Conservation (phyloP, 73 alveolate species). For the Symbiodinium pilosum region DNA sequence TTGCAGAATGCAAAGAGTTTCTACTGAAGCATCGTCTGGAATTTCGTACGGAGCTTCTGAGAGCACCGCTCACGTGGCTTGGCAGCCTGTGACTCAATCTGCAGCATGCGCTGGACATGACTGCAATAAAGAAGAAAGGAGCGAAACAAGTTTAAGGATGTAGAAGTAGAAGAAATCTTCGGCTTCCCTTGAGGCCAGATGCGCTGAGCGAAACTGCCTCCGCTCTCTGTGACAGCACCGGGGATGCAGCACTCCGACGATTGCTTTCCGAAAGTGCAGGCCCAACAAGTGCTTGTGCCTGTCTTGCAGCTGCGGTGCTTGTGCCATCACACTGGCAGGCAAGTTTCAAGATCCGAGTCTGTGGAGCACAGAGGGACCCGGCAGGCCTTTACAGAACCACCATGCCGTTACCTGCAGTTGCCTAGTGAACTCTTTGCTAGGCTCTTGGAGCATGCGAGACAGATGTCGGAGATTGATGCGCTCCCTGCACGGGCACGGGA, state of each 20-base stretch:
- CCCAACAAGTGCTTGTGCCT: neutral
- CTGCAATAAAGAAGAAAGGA: neutral
- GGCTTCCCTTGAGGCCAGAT: slow-evolving; percentile 41
- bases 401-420: neutral
- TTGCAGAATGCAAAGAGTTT: slow-evolving; percentile 35
- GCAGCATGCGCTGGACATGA: neutral
- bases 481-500: slow-evolving; percentile 76
- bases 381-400: neutral
- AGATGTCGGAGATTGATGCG: slow-evolving; percentile 74
- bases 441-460: slow-evolving; percentile 57
- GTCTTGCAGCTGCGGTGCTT: neutral
- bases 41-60: slow-evolving; percentile 59
- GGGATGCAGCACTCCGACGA: neutral
- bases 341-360: slow-evolving; percentile 24
- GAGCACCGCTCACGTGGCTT: slow-evolving; percentile 60
- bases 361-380: slow-evolving; percentile 82
- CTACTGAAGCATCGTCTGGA: neutral
- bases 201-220: slow-evolving; percentile 35
- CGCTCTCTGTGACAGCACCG: neutral
- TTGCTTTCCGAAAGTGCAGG: neutral
- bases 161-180: too few species aligned
- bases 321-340: neutral
- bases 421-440: neutral
- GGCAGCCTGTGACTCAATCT: neutral
- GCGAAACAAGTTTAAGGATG: too few species aligned